Evolutionary conservation across 805 yeast species (phyloP), one percentile per base, ranked within the genome.

Genomic region (Pichia scutulata): DNA sequence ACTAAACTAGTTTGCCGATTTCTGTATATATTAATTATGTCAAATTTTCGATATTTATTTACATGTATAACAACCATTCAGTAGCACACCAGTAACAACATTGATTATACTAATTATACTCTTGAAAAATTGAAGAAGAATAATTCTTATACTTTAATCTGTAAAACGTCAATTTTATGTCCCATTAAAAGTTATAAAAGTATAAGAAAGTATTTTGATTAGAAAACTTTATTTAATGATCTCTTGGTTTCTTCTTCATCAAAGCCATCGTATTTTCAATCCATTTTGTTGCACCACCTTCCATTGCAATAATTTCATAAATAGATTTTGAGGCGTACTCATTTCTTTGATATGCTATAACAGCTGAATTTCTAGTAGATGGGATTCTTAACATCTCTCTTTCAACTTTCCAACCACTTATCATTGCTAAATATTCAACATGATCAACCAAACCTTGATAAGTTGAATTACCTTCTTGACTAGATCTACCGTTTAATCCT

Each of bases 201-300:
- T 16, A 33, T 28, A 28, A 13, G 3, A 28, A 13, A 28, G 12
- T 13, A 12, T 13, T 13, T 28, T 28, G n/a, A 3, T 28, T 10
- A 7, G 14, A 10, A 13, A 12, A 28, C 26, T 24, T 24, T 24
- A 3, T 28, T 33, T 33, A 65, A 67, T 89, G 96, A 54, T 77
- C 76, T 65, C 95, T 72, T 6, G 95, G 95, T 10, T 80, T 74
- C 55, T 77, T 77, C 55, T 80, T 78, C 76, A 82, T 80, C 60
- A 89, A 70, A 0, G 79, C 74, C 81, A 87, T 78, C 2, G 89
- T 77, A 57, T 84, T 82, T 58, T 84, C 90, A 5, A 88, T 84
- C 96, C 96, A 90, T 1, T 90, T 87, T 52, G 83, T 88, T 1
- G 93, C 90, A 14, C 96, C 97, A 12, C 97, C 96, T 62, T 88